Conservation (phyloP, 2,329 filamentous ascomycete genomes). For the Teratosphaeria nubilosa region DNA sequence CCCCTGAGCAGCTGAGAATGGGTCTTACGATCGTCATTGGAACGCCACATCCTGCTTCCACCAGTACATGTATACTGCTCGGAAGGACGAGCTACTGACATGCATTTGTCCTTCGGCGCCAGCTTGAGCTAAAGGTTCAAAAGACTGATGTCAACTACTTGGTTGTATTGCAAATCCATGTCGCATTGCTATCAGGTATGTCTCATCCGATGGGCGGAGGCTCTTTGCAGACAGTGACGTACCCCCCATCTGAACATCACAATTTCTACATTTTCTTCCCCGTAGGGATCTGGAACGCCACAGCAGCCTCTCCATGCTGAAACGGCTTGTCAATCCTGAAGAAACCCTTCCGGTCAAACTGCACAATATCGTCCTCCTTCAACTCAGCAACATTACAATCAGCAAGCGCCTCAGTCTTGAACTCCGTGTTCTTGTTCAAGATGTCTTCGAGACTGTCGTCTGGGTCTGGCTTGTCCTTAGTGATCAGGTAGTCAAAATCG, state of each 20-base stretch:
- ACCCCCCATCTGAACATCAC: too few species aligned
- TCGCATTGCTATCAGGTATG: too few species aligned
- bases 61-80: background rate
- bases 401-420: conserved; percentile 62
- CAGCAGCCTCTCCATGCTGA: conserved; percentile 47
- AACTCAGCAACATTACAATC: conserved; percentile 71
- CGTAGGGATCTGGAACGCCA: conserved; percentile 62
- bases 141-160: too few species aligned
- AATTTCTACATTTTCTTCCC: conserved; percentile 39
- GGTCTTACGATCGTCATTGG: background rate
- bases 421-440: conserved; percentile 65
- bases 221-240: too few species aligned
- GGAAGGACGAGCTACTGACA: background rate
- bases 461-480: conserved; percentile 86
- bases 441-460: conserved; percentile 79
- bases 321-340: conserved; percentile 68
- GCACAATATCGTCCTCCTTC: conserved; percentile 83
- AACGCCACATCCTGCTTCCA: background rate
- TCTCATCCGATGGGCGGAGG: too few species aligned
- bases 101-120: too few species aligned
- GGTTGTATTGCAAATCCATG: too few species aligned
- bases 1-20: background rate
- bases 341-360: conserved; percentile 88
- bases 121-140: too few species aligned
- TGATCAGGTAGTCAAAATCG: conserved; percentile 91